Base-by-base conservation (phyloP, 108 stramenopile genomes). In the Hondaea fermentalgiana region DNA sequence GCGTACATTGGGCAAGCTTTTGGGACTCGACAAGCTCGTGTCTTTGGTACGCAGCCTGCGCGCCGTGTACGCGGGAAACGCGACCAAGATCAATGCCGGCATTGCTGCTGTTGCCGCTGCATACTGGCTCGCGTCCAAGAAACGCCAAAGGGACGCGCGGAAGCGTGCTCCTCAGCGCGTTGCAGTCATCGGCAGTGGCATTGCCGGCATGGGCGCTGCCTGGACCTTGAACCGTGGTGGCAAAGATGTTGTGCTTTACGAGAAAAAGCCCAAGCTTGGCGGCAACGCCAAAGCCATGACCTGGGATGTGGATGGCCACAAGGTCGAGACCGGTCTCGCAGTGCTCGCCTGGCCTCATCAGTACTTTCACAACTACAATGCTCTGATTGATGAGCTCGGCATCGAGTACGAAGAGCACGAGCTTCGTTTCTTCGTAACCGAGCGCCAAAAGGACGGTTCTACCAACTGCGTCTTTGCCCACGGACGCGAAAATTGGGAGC, bases 141-240 rank as follows among this genome's bases (percentile, higher is more conserved):
- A 83, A 6, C 76, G 51, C 45, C 6, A 8, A 45, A 12, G 3
- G 16, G 49, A 23, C 49, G 16, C n/a, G 10, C 17, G 6, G 19
- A 47, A 83, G 28, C 76, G 76, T 45, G 25, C 49, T 2, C n/a
- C 76, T 12, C 76, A 83, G 76, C 76, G 76, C n/a, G 94, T 94
- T 72, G 94, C 94, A n/a, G 89, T 94, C 8, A 91, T 94, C 60
- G 94, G 94, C 14, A 92, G 93, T 29, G 94, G 94, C n/a, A 93
- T 94, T 44, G 94, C 94, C 6, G 94, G 94, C 5, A 93, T 93
- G 60, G 93, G 93, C 14, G 88, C 94, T 28, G 94, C 94, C 5
- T 94, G 93, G 94, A 87, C 93, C 44, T 72, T 94, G 35, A 92
- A 92, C 45, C 91, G 89, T 29, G 93, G 93, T 6, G 72, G 47